Base-by-base conservation (phyloP, 177 flowering plant species). In the Tripterygium wilfordii region DNA sequence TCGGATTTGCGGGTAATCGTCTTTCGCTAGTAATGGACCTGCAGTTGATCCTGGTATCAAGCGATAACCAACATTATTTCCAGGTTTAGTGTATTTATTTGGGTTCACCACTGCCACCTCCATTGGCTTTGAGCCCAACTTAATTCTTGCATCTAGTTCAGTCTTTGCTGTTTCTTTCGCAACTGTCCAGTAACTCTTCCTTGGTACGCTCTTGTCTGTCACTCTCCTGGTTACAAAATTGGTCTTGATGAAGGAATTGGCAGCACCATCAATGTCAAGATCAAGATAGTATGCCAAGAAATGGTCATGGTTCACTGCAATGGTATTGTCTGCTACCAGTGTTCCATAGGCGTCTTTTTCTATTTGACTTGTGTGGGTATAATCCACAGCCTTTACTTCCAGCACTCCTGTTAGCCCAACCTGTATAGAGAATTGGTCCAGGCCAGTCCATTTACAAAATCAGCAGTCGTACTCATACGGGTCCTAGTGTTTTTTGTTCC, bases 131-230 rank as follows among this genome's bases (percentile, higher is more conserved):
- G 21, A 15, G 0, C 63, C 72, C 1, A 74, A 42, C 30, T 42
- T 40, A 2, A 72, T 45, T 23, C 42, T 36, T 0, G 78, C 85
- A 24, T 80, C 78, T 0, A 45, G 25, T 49, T 80, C 80, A 0
- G 69, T 69, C 45, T 60, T 67, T 1, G 76, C 80, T 2, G 64
- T 60, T 40, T 69, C 58, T 2, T 35, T 56, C 2, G 36, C 65
- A 1, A 59, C 67, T 0, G 55, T 61, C 75, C 75, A 72, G n/a
- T 77, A 77, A 43, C 85, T 79, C 55, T 59, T 70, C 31, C 83
- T 66, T 0, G 64, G 72, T 13, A 66, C 55, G n/a, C 28, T 47
- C 1, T 22, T 38, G 16, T 49, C 54, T 0, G 13, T 36, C 2
- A 45, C 56, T 21, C 51, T 45, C 4, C 19, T 53, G 0, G 62